Evolutionary conservation across 768 basidiomycete genomes (phyloP), one percentile per base, ranked within the genome.

Genomic region (Plicaturopsis crispa): DNA sequence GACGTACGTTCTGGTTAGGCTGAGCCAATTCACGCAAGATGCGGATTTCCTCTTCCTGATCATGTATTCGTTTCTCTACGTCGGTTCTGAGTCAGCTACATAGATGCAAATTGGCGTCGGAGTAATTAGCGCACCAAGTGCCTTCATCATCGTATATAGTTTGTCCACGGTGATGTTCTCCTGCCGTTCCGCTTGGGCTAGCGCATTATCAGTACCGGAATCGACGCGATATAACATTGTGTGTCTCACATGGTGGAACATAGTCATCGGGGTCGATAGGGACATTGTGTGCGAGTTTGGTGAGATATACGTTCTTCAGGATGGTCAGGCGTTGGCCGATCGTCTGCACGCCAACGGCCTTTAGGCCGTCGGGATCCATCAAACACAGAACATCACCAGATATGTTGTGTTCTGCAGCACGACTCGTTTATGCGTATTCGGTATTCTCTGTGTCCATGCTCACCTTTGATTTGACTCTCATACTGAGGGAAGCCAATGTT

Each of bases 281-380:
- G 36, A 99, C 68, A 45, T 79, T 79, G 52, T 93, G 74, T 1
- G 78, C 78, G 36, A 92, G 62, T 67, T 99, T 99, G 50, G 88
- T 66, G 38, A 78, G 78, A 64, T 96, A 98, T 41, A 97, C 80
- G 34, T 85, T 83, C 59, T 91, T 93, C 56, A 98, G 79, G 46
- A 98, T 90, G 31, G 86, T 70, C 24, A 99, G 64, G 39, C 96
- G 72, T 60, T 97, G 93, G 16, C 96, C 96, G 46, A 98, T 76
- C 24, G 85, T 88, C n/a, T 74, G 55, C 31, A 99, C 74, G 6
- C 96, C 96, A 40, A 97, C 66, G 31, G 85, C 80, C 59, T 86
- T 88, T 47, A 99, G 75, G 2, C 76, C 62, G 17, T 92, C 86
- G n/a, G 79, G 71, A 55, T 91, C 85, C 34, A 97, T 71, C 50